These are phyloP conservation scores for Eucalyptus coolabah DNA, from an alignment of 345 rosid genomes.

Conservation along the genomic window DNA sequence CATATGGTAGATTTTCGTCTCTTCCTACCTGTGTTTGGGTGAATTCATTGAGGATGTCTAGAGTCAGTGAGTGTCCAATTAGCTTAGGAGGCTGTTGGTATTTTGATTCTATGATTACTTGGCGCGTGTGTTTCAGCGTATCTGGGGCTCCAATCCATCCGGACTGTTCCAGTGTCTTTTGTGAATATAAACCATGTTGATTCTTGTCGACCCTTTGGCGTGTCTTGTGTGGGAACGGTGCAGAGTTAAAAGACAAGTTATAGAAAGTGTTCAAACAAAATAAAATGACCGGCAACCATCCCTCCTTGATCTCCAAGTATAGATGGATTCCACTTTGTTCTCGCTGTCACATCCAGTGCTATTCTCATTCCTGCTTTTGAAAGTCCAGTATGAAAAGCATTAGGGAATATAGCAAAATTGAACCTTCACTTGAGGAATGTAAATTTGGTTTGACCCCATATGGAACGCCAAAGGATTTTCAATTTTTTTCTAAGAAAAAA, in stretches of 20 bases:
- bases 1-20: neutral
- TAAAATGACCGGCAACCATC: neutral
- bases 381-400: too few species aligned
- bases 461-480: too few species aligned
- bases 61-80: neutral
- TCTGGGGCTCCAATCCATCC: neutral
- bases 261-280: neutral
- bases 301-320: neutral
- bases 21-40: conserved; percentile 7
- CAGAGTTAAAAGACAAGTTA: neutral
- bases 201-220: neutral
- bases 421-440: too few species aligned
- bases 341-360: too few species aligned
- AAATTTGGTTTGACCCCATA: too few species aligned
- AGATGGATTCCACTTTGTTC: too few species aligned
- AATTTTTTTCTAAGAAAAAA: too few species aligned
- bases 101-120: too few species aligned
- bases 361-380: too few species aligned
- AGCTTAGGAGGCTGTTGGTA: too few species aligned
- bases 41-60: conserved; percentile 14
- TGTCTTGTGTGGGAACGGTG: neutral
- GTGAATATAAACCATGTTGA: neutral
- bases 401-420: too few species aligned
- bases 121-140: too few species aligned
- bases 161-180: neutral